Evolutionary conservation across 2,329 filamentous ascomycete species (phyloP), one percentile per base, ranked within the genome.

Genomic region (Ustilaginoidea virens): DNA sequence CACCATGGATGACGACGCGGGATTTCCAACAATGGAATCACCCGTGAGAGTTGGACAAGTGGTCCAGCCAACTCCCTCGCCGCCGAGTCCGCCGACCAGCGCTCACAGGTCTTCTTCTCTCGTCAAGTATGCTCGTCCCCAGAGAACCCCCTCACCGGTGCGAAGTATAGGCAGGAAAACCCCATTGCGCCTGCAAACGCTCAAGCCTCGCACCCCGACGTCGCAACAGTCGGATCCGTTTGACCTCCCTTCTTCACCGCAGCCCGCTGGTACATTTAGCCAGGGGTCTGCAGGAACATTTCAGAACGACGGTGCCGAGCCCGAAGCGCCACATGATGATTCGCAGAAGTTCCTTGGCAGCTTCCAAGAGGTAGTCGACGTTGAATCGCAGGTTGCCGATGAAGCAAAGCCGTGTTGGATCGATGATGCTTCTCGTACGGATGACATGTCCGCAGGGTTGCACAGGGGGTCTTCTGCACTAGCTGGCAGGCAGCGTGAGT

Each of bases 211-310:
- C 19, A 32, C 27, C 5, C 30, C 33, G 17, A 19, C 10, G 8
- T 23, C 24, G n/a, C 25, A 23, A 7, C 10, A 25, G n/a, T 21
- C 30, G 8, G 33, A 30, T 14, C 21, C 13, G 5, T 35, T 28
- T 18, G 27, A 17, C 18, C 33, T 35, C 18, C 30, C 33, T 8
- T 32, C 33, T 4, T 35, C 33, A 10, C 33, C 33, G n/a, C 15
- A 21, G n/a, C 15, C 27, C 13, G 7, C 23, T 3, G 23, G 13
- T 14, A 17, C 17, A n/a, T 10, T 10, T 4, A 16, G 9, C 11
- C 13, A 17, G 9, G 22, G 7, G 27, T 11, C 22, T 15, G 21
- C 14, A 14, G 13, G 14, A 18, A 14, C 21, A 28, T 17, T 13
- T 10, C 10, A 15, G 3, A 21, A 18, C 10, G 14, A 12, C 7